phyloP scores from a whole-genome alignment of 2,329 filamentous ascomycete genomes.

The Botrytis hyacinthi region DNA sequence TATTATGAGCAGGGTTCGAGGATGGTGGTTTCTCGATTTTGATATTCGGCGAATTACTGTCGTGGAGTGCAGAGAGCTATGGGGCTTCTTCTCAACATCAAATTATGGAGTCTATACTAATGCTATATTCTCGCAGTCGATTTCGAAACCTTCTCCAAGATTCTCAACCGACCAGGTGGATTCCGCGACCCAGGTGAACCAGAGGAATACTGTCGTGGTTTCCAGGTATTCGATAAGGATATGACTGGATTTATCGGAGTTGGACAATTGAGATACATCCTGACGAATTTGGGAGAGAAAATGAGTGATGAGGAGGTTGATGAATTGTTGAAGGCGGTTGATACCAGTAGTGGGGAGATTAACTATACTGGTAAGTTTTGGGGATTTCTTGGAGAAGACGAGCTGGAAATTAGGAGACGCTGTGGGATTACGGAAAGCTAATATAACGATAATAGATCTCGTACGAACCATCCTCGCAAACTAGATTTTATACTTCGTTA shows the following conservation, averaged over 20 bases:
- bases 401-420: background rate
- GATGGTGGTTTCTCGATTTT: background rate
- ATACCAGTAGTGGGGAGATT: slow-evolving; percentile 93
- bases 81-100: background rate
- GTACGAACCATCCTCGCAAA: slow-evolving; percentile 86
- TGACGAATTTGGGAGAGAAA: slow-evolving; percentile 98
- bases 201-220: slow-evolving; percentile 96
- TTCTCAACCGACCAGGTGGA: slow-evolving; percentile 94
- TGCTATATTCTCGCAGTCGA: slow-evolving; percentile 64
- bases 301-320: slow-evolving; percentile 99
- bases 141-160: slow-evolving; percentile 94
- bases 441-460: slow-evolving; percentile 55
- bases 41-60: background rate
- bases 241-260: slow-evolving; percentile 97
- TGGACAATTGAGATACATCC: slow-evolving; percentile 94
- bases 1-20: background rate
- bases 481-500: slow-evolving; percentile 45
- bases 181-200: slow-evolving; percentile 98
- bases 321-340: slow-evolving; percentile 96
- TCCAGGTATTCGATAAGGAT: slow-evolving; percentile 99
- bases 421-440: slow-evolving; percentile 13
- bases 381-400: background rate
- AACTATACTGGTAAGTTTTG: slow-evolving; percentile 81
- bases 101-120: background rate
- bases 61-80: background rate